Evolutionary conservation across 2,329 filamentous ascomycete genomes (phyloP), one percentile per base, ranked within the genome.

Genomic region (Diplodia seriata): DNA sequence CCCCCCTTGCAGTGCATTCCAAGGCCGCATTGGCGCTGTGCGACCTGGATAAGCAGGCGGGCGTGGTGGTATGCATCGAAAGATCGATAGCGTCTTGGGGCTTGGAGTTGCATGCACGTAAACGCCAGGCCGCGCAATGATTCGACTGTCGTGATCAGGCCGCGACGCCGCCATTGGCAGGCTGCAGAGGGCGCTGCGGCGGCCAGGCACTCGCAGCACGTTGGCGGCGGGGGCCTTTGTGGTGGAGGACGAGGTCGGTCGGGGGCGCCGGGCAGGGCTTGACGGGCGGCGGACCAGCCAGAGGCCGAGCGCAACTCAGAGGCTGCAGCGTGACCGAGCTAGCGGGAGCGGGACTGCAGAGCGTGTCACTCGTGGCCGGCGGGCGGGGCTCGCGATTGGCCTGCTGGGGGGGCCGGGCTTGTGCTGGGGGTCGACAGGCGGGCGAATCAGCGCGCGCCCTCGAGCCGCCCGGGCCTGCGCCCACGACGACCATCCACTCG

Each of bases 271-370:
- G 50, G 49, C 43, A 31, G 61, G 40, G 54, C 53, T 20, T 23
- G 26, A 26, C 26, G 26, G 26, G 26, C 26, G 26, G 26, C 49
- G 40, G 54, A 33, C 64, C 53, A 67, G 43, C 47, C 59, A 51
- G 59, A 63, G 47, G 20, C 29, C 29, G 49, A 18, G 61, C 61
- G 40, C 18, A 49, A 54, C 53, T 36, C 31, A 64, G 49, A 65
- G 62, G 7, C 62, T 55, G 62, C 65, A 53, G 55, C 65, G 65
- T 67, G 55, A 57, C 61, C 47, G 56, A 61, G 53, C 43, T 61
- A 67, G 55, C 59, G 59, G 49, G 53, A 51, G 64, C 64, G 64
- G 55, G 64, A 67, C 55, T 67, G 66, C 66, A 67, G 55, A 57
- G 61, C 33, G 55, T 62, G 56, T 67, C 66, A 67, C 66, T 43